Base-by-base conservation (phyloP, 2,329 filamentous ascomycete genomes). In the Colletotrichum karsti region DNA sequence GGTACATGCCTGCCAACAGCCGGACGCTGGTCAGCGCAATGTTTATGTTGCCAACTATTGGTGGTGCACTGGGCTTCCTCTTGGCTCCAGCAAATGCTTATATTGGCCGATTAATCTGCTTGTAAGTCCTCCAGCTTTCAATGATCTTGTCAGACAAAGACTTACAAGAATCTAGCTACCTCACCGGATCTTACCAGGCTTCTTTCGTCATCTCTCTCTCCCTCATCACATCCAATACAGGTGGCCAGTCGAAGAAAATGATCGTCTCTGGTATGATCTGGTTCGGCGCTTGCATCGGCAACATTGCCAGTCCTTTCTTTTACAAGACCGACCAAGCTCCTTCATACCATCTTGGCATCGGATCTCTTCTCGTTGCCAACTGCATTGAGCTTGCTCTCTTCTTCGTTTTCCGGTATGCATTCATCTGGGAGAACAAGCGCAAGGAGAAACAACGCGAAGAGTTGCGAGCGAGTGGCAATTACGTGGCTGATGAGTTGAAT, bases 271-370 rank as follows among this genome's bases (percentile, higher is more conserved):
- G 86, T 1, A 84, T 88, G 63, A 80, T 90, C 2, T 90, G 88
- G 77, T 79, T 90, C 9, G 87, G 87, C 0, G 87, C 87, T 63
- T 90, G 87, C 72, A 82, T 85, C 2, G 88, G 88, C 5, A 90
- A 91, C 72, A 88, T 91, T 44, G 84, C 83, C 4, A 86, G 88
- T 0, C 89, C 89, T 0, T 90, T 90, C 76, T 90, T 91, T 77
- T 91, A 90, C 76, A 84, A 85, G 56, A 77, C 82, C 0, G 73
- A 81, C n/a, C 87, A 91, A 70, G 80, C 82, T 3, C 81, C 80
- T 5, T 75, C 74, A 4, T 83, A 83, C 26, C 74, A 72, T 12
- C 74, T 80, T 0, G 83, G 81, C 7, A 82, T 83, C 42, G 78
- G 77, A 13, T 81, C 79, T 0, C 76, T 84, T n/a, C 75, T 84